Evolutionary conservation across 805 yeast species (phyloP), one percentile per base, ranked within the genome.

Genomic region (Diddensiella santjacobensis): DNA sequence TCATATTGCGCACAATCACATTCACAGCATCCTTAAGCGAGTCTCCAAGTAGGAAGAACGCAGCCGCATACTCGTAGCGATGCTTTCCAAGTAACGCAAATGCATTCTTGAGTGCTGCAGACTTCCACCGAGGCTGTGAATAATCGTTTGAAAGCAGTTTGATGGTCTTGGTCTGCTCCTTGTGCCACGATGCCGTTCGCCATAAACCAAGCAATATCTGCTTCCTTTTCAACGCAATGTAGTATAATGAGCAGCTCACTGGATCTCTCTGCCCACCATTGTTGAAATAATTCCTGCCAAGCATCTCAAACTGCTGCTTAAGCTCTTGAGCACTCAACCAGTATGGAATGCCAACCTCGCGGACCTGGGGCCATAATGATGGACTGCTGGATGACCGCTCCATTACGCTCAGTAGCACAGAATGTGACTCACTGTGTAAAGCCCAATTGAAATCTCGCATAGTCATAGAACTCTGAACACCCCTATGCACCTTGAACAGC

Each of bases 31-130:
- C 98, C 47, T 77, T 77, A 11, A 87, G 66, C 0, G 89, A 72
- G 44, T 75, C 89, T 0, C 86, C 96, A 10, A 91, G 71, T 30
- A 91, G 65, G 65, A 91, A 91, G 63, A 93, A 90, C 19, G 83
- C 81, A 0, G 97, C 96, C 0, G 97, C 95, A 65, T 89, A 95
- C 62, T 77, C 69, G 59, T 76, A 86, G 37, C 98, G 71, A 64
- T 90, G 99, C 59, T 88, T 88, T 52, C 97, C 87, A 54, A 93
- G 65, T 38, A 91, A 69, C 0, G 87, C 98, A 71, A 80, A 91
- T 0, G 98, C 98, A 67, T 91, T 91, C 60, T 93, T 93, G 58
- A 81, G 66, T 0, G 98, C 97, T 1, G 97, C 96, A 0, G 86
- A 73, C 56, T 73, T 78, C 96, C 97, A 90, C 44, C 96, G 71